phyloP scores from a whole-genome alignment of 768 basidiomycete genomes.

The Steccherinum ochraceum region DNA sequence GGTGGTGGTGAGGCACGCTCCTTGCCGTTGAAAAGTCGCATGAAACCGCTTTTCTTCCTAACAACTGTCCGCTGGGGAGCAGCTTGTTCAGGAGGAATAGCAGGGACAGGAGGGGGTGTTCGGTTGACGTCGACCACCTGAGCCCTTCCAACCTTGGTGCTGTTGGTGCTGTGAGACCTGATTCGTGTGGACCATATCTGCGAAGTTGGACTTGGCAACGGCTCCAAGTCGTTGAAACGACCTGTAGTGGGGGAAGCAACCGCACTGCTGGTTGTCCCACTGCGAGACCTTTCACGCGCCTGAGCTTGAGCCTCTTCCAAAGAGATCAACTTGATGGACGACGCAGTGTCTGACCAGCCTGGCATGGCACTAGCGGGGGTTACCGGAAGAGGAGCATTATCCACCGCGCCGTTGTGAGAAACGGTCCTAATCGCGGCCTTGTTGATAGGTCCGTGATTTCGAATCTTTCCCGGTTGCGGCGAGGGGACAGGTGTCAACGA shows the following conservation, averaged over 20 bases:
- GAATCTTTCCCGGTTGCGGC: constrained; percentile 5
- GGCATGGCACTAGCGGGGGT: constrained; percentile 10
- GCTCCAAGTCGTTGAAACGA: background rate
- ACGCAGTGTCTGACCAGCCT: constrained; percentile 44
- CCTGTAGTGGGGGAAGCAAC: constrained; percentile 5
- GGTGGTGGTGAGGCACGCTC: constrained; percentile 43
- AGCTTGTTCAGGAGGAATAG: constrained; percentile 6
- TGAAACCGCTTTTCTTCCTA: constrained; percentile 78
- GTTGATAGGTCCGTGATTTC: constrained; percentile 2
- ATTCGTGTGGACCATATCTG: constrained; percentile 30
- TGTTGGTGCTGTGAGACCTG: constrained; percentile 54
- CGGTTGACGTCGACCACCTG: constrained; percentile 11
- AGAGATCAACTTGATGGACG: constrained; percentile 63
- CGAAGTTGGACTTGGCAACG: background rate
- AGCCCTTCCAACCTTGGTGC: constrained; percentile 37
- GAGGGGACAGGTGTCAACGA: constrained; percentile 22
- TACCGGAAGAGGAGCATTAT: background rate
- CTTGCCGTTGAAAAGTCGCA: constrained; percentile 67
- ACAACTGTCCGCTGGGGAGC: constrained; percentile 44
- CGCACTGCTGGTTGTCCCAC: constrained; percentile 18
- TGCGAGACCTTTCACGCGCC: constrained; percentile 49
- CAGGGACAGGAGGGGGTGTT: constrained; percentile 8
- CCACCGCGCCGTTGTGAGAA: background rate
- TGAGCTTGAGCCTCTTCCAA: constrained; percentile 74
- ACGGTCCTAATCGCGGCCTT: constrained; percentile 11